phyloP scores from a whole-genome alignment of 208 protist species.

The Acanthamoeba culbertsoni region DNA sequence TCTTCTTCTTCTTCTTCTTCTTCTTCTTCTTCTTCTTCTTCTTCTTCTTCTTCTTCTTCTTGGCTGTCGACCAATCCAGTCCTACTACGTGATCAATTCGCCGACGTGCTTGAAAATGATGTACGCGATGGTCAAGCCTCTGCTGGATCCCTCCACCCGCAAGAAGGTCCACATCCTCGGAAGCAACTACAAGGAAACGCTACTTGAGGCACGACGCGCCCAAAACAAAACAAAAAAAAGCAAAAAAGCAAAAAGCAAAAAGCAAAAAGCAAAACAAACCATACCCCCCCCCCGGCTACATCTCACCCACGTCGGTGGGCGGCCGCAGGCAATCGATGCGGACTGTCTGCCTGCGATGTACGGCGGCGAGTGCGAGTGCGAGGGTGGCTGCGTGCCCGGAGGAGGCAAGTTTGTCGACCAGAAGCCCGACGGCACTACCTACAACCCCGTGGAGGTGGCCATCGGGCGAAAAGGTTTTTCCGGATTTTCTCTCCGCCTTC shows the following conservation, averaged over 20 bases:
- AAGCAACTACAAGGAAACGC: background rate
- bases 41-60: too few species aligned
- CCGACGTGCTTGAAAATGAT: background rate
- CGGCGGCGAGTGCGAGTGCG: background rate
- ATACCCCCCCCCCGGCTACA: too few species aligned
- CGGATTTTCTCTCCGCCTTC: background rate
- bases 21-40: too few species aligned
- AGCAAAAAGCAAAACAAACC: too few species aligned
- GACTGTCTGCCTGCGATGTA: background rate
- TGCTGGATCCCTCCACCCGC: background rate
- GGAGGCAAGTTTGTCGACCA: background rate
- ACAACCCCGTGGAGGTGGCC: background rate
- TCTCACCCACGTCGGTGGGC: too few species aligned
- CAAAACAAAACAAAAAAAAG: background rate
- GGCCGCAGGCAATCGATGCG: background rate
- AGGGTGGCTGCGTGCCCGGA: background rate
- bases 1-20: too few species aligned
- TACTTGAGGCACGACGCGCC: background rate
- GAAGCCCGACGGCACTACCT: background rate
- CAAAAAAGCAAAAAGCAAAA: too few species aligned
- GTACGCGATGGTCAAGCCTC: background rate
- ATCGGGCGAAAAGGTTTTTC: slow-evolving; percentile 4
- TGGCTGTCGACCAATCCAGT: too few species aligned
- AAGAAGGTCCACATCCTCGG: slow-evolving; percentile 12
- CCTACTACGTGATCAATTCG: background rate